phyloP scores from a whole-genome alignment of 1,284 basidiomycete genomes.

The Taiwanofungus camphoratus region DNA sequence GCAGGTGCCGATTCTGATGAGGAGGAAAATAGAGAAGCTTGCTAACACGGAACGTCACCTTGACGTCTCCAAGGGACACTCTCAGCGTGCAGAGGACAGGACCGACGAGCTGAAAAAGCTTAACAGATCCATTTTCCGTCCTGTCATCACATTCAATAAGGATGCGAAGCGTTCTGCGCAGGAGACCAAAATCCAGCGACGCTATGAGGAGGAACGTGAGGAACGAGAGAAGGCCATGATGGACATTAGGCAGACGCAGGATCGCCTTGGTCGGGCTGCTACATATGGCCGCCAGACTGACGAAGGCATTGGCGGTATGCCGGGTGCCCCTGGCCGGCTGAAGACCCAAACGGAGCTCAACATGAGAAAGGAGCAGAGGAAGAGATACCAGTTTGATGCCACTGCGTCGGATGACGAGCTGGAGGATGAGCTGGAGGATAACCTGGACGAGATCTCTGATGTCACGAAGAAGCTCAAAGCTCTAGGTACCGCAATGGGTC shows the following conservation, averaged over 20 bases:
- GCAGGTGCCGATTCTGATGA: conserved; percentile 4
- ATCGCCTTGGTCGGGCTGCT: conserved; percentile 75
- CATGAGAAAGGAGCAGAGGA: conserved; percentile 63
- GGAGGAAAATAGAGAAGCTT: conserved; percentile 60
- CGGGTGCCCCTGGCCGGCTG: conserved; percentile 37
- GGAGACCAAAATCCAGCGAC: conserved; percentile 82
- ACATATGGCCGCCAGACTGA: conserved; percentile 54
- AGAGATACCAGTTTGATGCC: conserved; percentile 93
- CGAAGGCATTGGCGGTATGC: conserved; percentile 35
- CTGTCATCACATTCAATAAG: conserved; percentile 88
- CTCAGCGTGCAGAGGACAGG: conserved; percentile 86
- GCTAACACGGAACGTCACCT: conserved; percentile 96
- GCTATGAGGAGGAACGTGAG: conserved; percentile 85
- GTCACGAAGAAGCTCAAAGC: conserved; percentile 82
- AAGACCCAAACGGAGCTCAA: conserved; percentile 43
- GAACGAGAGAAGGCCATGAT: conserved; percentile 83
- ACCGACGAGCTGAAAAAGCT: conserved; percentile 92
- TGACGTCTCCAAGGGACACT: conserved; percentile 90
- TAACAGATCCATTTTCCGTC: conserved; percentile 93
- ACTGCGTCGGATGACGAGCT: conserved; percentile 94
- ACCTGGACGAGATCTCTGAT: conserved; percentile 85
- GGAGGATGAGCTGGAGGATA: conserved; percentile 82
- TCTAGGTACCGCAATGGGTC: conserved; percentile 79
- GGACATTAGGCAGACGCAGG: conserved; percentile 85
- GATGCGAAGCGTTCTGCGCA: conserved; percentile 86